A percentile compares a stretch with the other conserved stretches of the same genome.
These are phyloP conservation scores for Ophiosphaerella korrae DNA, from an alignment of 2,329 filamentous ascomycete species.

Conservation along the genomic window DNA sequence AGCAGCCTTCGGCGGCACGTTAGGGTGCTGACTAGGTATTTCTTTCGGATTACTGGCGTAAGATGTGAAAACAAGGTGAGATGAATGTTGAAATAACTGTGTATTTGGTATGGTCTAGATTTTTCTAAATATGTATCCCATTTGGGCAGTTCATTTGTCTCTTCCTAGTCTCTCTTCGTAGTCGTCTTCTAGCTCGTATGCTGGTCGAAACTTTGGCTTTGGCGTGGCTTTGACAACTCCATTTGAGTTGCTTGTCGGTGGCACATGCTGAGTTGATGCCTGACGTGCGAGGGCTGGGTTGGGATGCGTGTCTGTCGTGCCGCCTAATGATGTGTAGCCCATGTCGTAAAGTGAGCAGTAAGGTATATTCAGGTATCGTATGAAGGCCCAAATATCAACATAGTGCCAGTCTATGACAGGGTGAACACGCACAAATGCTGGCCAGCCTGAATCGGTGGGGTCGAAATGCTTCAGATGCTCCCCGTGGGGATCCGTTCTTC, in stretches of 20 bases:
- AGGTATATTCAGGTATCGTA: constrained; percentile 75
- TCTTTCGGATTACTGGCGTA: too few species aligned
- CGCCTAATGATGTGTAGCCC: constrained; percentile 92
- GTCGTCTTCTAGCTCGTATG: constrained; percentile 49
- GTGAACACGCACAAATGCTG: constrained; percentile 88
- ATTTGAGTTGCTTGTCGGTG: constrained; percentile 17
- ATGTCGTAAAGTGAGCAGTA: constrained; percentile 88
- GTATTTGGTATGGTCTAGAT: not conserved
- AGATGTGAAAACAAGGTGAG: too few species aligned
- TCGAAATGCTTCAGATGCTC: constrained; percentile 80
- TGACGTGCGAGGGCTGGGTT: constrained; percentile 68
- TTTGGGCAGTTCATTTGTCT: constrained; percentile 31
- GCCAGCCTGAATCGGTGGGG: constrained; percentile 87
- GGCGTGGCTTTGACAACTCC: constrained; percentile 17
- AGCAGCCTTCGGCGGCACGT: too few species aligned
- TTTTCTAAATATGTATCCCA: not conserved
- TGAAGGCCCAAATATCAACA: constrained; percentile 92
- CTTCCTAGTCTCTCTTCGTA: constrained; percentile 48
- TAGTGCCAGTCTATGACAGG: constrained; percentile 99
- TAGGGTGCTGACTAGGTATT: too few species aligned
- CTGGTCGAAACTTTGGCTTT: constrained; percentile 42
- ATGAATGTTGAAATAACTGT: not conserved
- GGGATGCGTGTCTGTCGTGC: constrained; percentile 83
- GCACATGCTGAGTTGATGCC: constrained; percentile 22
- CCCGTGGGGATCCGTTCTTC: constrained; percentile 91